Percentiles rank a stretch among this genome's conserved stretches.
phyloP scores from a whole-genome alignment of 768 basidiomycete genomes.

The Crucibulum laeve region DNA sequence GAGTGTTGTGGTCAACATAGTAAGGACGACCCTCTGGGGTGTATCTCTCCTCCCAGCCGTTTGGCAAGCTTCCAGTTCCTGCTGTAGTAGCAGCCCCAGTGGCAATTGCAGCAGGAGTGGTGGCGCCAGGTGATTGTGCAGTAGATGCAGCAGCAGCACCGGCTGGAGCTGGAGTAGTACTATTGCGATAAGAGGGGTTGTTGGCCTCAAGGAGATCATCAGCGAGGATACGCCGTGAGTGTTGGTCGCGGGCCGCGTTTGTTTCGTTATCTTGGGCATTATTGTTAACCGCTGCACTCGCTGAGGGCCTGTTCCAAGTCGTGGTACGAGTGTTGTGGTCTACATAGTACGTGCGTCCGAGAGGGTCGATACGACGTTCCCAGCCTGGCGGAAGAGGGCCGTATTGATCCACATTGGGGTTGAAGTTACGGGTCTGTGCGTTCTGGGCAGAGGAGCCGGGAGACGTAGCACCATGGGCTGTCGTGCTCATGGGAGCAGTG shows the following conservation, averaged over 20 bases:
- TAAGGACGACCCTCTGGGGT: slow-evolving; percentile 98
- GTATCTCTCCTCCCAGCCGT: slow-evolving; percentile 99
- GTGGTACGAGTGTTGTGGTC: slow-evolving; percentile 98
- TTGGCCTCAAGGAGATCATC: slow-evolving; percentile 82
- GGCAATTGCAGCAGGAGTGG: slow-evolving; percentile 34
- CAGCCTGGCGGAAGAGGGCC: slow-evolving; percentile 89
- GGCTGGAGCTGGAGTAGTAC: slow-evolving; percentile 19
- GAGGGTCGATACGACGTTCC: slow-evolving; percentile 96
- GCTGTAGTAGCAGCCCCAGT: slow-evolving; percentile 52
- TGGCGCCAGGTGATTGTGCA: slow-evolving; percentile 23
- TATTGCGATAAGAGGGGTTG: slow-evolving; percentile 34
- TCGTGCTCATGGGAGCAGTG: slow-evolving; percentile 11
- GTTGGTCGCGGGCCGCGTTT: slow-evolving; percentile 82
- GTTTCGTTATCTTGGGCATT: slow-evolving; percentile 72
- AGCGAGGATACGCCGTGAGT: slow-evolving; percentile 76
- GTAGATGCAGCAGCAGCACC: slow-evolving; percentile 27
- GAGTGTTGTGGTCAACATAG: slow-evolving; percentile 98
- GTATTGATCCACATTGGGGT: slow-evolving; percentile 91
- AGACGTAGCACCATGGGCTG: slow-evolving; percentile 19
- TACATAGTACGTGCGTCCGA: slow-evolving; percentile 96
- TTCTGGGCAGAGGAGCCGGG: slow-evolving; percentile 41
- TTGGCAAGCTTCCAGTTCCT: slow-evolving; percentile 84
- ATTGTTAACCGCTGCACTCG: slow-evolving; percentile 69
- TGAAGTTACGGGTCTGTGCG: slow-evolving; percentile 76
- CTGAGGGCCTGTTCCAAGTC: slow-evolving; percentile 93